A percentile compares a stretch with the other conserved stretches of the same genome.
Evolutionary conservation across 2,329 filamentous ascomycete species (phyloP).

Genomic region (Aureobasidium sp.): DNA sequence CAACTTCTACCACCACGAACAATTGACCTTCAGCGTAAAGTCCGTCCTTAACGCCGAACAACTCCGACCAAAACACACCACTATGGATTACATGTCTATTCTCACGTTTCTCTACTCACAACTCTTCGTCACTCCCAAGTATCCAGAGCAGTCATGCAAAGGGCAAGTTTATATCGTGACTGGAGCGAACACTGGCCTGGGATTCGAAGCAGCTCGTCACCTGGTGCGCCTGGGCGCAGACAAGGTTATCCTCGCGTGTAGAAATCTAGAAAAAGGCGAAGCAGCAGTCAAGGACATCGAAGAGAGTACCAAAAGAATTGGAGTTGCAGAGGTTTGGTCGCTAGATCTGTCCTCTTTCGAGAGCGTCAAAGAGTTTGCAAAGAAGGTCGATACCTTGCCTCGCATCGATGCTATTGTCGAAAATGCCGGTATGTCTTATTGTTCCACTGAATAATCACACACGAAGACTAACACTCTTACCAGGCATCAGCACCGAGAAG

Average conservation of each 20-base stretch:
- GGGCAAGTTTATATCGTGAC: slow-evolving; percentile 43
- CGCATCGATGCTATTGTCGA: slow-evolving; percentile 24
- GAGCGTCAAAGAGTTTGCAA: slow-evolving; percentile 32
- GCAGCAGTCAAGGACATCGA: slow-evolving; percentile 37
- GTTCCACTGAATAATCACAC: neutral
- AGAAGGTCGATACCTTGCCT: slow-evolving; percentile 23
- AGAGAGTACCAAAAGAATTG: slow-evolving; percentile 24
- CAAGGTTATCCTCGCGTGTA: slow-evolving; percentile 41
- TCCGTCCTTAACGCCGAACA: no score
- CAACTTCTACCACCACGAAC: neutral
- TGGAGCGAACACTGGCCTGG: slow-evolving; percentile 43
- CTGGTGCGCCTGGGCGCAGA: slow-evolving; percentile 34
- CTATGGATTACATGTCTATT: slow-evolving; percentile 11
- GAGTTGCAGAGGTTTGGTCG: slow-evolving; percentile 40
- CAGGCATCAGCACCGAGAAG: slow-evolving; percentile 31
- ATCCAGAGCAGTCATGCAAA: slow-evolving; percentile 27
- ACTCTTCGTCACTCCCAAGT: slow-evolving; percentile 32
- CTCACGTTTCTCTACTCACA: slow-evolving; percentile 35
- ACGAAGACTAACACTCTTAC: neutral
- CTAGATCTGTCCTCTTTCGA: slow-evolving; percentile 38
- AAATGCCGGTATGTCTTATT: slow-evolving; percentile 23
- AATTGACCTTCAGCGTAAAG: neutral
- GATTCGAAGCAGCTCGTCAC: slow-evolving; percentile 40
- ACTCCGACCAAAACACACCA: neutral
- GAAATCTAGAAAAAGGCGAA: slow-evolving; percentile 39